Percentiles rank a stretch among this genome's conserved stretches.
Conservation (phyloP, 1,284 basidiomycete genomes). For the Tylopilus sp. region DNA sequence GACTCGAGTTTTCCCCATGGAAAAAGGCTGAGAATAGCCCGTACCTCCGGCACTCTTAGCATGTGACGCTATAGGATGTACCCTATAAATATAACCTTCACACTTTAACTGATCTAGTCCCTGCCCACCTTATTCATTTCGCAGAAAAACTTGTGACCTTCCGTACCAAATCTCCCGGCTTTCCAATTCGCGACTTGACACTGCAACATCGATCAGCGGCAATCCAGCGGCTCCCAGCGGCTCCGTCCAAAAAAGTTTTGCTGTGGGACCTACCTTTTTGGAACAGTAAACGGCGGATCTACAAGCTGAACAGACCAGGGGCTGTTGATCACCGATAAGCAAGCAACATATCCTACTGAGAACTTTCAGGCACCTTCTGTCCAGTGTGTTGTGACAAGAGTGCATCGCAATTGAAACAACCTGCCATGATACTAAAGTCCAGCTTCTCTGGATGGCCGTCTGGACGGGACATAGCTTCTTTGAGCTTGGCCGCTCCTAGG, state of each 20-base stretch:
- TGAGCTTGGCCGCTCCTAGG: conserved; percentile 29
- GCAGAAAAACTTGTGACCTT: conserved; percentile 36
- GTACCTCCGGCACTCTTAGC: conserved; percentile 31
- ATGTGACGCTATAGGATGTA: conserved; percentile 35
- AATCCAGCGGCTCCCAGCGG: not conserved
- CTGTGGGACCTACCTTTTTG: conserved; percentile 19
- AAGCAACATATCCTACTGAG: not conserved
- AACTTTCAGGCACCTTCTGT: conserved; percentile 19
- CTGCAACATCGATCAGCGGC: conserved; percentile 7
- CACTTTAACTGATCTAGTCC: not conserved
- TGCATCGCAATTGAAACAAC: conserved; percentile 24
- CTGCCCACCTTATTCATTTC: conserved; percentile 35
- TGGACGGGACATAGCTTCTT: conserved; percentile 24
- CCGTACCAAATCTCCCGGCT: conserved; percentile 25
- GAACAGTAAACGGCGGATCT: conserved; percentile 32
- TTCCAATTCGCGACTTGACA: conserved; percentile 35
- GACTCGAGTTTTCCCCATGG: conserved; percentile 41
- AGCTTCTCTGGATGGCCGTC: conserved; percentile 30
- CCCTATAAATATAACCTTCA: not conserved
- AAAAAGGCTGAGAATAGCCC: conserved; percentile 34
- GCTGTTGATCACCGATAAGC: conserved; percentile 14
- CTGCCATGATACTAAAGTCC: conserved; percentile 25
- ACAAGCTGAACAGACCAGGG: conserved; percentile 30
- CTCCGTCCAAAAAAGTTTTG: not conserved
- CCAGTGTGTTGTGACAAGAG: conserved; percentile 8